Base-by-base conservation (phyloP, 2,329 filamentous ascomycete species). In the Parascedosporium putredinis region DNA sequence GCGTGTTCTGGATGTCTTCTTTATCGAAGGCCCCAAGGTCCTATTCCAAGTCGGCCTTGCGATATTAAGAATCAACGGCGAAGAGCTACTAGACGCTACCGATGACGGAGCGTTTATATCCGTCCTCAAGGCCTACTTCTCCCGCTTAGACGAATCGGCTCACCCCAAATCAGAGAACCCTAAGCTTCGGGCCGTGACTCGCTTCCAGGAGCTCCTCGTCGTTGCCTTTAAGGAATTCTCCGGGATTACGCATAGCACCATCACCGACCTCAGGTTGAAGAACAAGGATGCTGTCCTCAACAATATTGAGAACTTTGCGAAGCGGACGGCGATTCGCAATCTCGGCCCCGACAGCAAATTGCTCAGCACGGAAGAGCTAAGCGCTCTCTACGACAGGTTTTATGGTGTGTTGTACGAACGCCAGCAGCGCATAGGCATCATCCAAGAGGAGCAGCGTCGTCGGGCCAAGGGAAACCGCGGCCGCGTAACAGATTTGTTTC, bases 221-320 rank as follows among this genome's bases (percentile, higher is more conserved):
- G 93, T 97, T 18, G 93, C 93, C 1, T 98, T 98, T 70, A 97
- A 96, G 58, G 93, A 98, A 62, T 98, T 98, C 62, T 86, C 91
- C 0, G 88, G 84, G 36, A 95, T 98, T 57, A 98, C 93, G 0
- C 91, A 98, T 62, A 84, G 82, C 61, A 95, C 84, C 47, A 90
- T 98, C 53, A 86, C 85, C 1, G 93, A 97, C 56, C 77, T 94
- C 61, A 83, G 93, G 20, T 75, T 86, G 36, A 95, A 90, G 67
- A 94, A 97, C 67, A 97, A 97, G 67, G 88, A 93, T 60, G 84
- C 86, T 0, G 93, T 98, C 27, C 74, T 98, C 50, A 89, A 89
- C 64, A 96, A 90, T 56, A 97, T 98, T 60, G 93, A 97, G 68
- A 95, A 81, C 58, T 98, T 98, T 61, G 89, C 93, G 48, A 98